These are phyloP conservation scores for Prunus campanulata DNA, from an alignment of 306 rosid species.

Conservation along the genomic window DNA sequence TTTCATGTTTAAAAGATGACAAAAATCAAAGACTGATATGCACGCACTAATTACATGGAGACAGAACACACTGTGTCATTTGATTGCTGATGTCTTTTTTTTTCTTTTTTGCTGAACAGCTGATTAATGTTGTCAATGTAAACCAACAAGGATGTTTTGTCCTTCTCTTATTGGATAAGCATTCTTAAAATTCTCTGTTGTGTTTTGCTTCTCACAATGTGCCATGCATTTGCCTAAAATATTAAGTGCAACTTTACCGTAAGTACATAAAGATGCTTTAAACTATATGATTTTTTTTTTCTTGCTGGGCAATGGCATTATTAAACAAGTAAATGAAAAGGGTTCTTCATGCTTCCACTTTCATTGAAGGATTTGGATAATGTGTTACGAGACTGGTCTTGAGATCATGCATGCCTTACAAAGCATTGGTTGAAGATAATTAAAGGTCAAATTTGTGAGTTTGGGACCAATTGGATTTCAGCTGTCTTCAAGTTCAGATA, in stretches of 20 bases:
- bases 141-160: slow-evolving; percentile 41
- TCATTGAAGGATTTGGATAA: background rate
- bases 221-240: slow-evolving; percentile 10
- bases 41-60: slow-evolving; percentile 35
- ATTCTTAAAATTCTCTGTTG: slow-evolving; percentile 2
- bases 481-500: slow-evolving; percentile 18
- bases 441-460: background rate
- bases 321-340: slow-evolving; percentile 13
- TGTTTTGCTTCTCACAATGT: slow-evolving; percentile 13
- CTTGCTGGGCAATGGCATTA: slow-evolving; percentile 23
- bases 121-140: slow-evolving; percentile 16
- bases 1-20: background rate
- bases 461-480: slow-evolving; percentile 16
- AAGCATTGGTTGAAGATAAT: slow-evolving; percentile 14
- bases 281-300: slow-evolving; percentile 20
- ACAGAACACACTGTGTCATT: slow-evolving; percentile 18
- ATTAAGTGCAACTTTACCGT: slow-evolving; percentile 4
- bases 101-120: background rate
- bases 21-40: slow-evolving; percentile 25
- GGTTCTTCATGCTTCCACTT: slow-evolving; percentile 28
- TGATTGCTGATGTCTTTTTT: too few relatives aligned
- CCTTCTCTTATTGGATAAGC: slow-evolving; percentile 19
- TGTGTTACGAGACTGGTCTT: slow-evolving; percentile 8
- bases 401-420: slow-evolving; percentile 12
- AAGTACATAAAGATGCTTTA: slow-evolving; percentile 39